Conservation (phyloP, 1,139 yeast species). For the Candida sp. region DNA sequence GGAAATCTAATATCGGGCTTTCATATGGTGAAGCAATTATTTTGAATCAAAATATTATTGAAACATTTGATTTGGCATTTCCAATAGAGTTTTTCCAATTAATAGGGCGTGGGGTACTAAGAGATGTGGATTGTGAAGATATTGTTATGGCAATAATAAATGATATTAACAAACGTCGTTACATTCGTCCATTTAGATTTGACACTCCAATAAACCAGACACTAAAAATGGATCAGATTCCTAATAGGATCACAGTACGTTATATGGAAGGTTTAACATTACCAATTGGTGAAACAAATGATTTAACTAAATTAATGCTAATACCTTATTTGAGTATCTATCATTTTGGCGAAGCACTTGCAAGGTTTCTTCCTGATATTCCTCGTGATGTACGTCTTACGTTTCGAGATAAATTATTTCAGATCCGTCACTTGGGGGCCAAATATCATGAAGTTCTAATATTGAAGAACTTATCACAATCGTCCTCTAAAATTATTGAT, state of each 20-base stretch:
- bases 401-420: background rate
- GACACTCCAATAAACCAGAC: background rate
- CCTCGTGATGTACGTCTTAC: background rate
- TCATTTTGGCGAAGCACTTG: conserved; percentile 2
- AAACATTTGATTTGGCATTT: conserved; percentile 2
- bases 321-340: conserved; percentile 3
- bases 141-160: background rate
- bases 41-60: conserved; percentile 8
- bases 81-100: background rate
- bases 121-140: background rate
- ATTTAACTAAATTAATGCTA: conserved; percentile 3
- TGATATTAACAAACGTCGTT: background rate
- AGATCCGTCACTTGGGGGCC: conserved; percentile 5
- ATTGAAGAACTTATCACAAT: conserved; percentile 1
- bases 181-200: background rate
- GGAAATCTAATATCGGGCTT: conserved; percentile 7
- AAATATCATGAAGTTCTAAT: conserved; percentile 6
- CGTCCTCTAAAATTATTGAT: background rate
- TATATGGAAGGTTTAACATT: background rate
- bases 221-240: background rate
- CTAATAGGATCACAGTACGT: background rate
- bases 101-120: background rate
- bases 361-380: background rate
- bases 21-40: conserved; percentile 12
- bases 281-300: background rate